Evolutionary conservation across 192 early-diverging fungal genomes (phyloP), one percentile per base, ranked within the genome.

Genomic region (Backusella tarrabulga): DNA sequence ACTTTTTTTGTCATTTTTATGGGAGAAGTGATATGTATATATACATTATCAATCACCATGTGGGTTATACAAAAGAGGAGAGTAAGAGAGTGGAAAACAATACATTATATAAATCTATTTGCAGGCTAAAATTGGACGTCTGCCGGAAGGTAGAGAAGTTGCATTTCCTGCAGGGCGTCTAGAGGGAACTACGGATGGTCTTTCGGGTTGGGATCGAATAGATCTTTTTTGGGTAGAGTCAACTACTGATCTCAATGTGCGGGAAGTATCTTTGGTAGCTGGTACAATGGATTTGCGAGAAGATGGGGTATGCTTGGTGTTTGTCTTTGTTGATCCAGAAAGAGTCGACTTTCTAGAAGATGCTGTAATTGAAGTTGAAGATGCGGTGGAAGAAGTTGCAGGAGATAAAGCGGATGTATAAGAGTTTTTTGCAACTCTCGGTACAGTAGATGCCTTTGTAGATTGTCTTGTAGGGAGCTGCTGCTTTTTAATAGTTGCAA

Each of bases 41-140:
- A 72, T 72, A 41, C 21, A 41, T 19, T 17, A 26, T 15, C 26
- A 21, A 15, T 34, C 14, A 72, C 71, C 71, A 50, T 72, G 71
- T 72, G 71, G 71, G 71, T 72, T 42, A 72, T 72, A 72, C 71
- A 72, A 72, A 50, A 46, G 42, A 23, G 40, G 34, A n/a, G 67
- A 68, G 4, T 63, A 63, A 63, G 36, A 68, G 19, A 68, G 67
- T 35, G 17, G 56, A 63, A 23, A 29, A 63, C 56, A 63, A 63
- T 63, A 63, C 56, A 63, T 9, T 63, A 40, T 29, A 40, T 40
- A 11, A 23, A 40, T 70, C 40, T 72, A 72, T 72, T 72, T 72
- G 40, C 71, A 44, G 19, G 26, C 23, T 23, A 72, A 29, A 32
- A 72, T 6, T 34, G 71, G 71, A 63, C 56, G 56, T 72, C 71